These are phyloP conservation scores for Aurinia saxatilis DNA, from an alignment of 345 rosid species.

Conservation along the genomic window DNA sequence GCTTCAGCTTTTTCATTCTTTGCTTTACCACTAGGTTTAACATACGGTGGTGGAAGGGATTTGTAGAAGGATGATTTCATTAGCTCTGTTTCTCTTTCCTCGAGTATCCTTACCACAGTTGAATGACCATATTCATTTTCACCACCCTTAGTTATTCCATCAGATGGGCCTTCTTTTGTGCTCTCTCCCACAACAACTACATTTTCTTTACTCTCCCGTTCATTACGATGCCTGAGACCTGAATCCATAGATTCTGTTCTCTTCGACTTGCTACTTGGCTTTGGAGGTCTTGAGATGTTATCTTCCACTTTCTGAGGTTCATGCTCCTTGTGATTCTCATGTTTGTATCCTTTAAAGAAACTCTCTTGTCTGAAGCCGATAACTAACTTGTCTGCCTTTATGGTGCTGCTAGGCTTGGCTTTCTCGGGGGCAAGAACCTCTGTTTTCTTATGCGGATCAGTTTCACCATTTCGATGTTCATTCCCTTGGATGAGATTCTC, in stretches of 20 bases:
- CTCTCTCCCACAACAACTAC: conserved; percentile 23
- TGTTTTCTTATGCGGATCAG: conserved; percentile 28
- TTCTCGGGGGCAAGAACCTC: conserved; percentile 36
- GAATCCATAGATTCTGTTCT: conserved; percentile 23
- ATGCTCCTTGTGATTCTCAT: conserved; percentile 30
- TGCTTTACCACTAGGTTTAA: conserved; percentile 37
- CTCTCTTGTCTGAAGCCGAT: conserved; percentile 34
- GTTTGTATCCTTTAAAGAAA: conserved; percentile 33
- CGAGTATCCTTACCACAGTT: conserved; percentile 25
- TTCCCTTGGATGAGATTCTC: conserved; percentile 26
- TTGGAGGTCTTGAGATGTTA: conserved; percentile 31
- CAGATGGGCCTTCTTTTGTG: conserved; percentile 24
- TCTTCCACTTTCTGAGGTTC: conserved; percentile 36
- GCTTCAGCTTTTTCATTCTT: conserved; percentile 30
- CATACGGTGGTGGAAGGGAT: conserved; percentile 71
- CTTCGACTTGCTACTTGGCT: conserved; percentile 44
- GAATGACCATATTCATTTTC: conserved; percentile 16
- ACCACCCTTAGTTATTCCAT: conserved; percentile 21
- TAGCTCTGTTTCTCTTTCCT: conserved; percentile 36
- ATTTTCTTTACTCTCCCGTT: conserved; percentile 42
- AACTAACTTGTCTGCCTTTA: conserved; percentile 29
- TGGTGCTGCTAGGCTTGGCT: conserved; percentile 39
- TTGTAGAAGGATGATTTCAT: conserved; percentile 34
- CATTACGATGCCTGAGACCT: conserved; percentile 28
- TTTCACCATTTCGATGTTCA: conserved; percentile 33